Evolutionary conservation across 1,139 yeast species (phyloP).

Genomic region (Candida glucosophila): DNA sequence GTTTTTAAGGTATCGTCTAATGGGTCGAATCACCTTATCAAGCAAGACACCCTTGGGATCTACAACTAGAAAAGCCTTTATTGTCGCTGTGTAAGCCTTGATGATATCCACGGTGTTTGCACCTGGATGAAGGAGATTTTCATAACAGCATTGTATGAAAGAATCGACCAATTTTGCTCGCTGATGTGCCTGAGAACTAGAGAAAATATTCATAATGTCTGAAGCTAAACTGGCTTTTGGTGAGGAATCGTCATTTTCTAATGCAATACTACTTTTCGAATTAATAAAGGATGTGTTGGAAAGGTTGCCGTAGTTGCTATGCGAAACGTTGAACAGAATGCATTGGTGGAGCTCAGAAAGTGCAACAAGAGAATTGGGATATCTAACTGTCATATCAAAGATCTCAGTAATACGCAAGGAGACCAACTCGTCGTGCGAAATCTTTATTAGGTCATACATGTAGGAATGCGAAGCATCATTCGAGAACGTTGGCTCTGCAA

Average conservation of each 20-base stretch:
- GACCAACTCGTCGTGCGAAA: conserved; percentile 38
- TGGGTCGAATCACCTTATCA: conserved; percentile 71
- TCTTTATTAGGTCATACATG: conserved; percentile 25
- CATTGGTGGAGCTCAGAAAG: conserved; percentile 56
- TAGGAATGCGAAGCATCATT: conserved; percentile 8
- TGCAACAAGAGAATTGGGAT: conserved; percentile 52
- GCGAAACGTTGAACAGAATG: conserved; percentile 17
- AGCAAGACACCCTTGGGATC: conserved; percentile 84
- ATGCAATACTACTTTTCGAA: conserved; percentile 2
- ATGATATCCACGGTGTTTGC: conserved; percentile 72
- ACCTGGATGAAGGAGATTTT: conserved; percentile 67
- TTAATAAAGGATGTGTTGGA: conserved; percentile 2
- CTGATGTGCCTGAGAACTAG: conserved; percentile 31
- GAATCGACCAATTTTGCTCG: conserved; percentile 45
- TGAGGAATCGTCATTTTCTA: conserved; percentile 2
- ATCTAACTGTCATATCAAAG: conserved; percentile 51
- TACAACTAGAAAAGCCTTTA: conserved; percentile 62
- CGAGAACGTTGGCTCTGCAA: conserved; percentile 13
- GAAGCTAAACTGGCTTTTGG: conserved; percentile 11
- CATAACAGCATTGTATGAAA: conserved; percentile 45
- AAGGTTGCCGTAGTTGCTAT: conserved; percentile 1
- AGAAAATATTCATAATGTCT: too few relatives aligned
- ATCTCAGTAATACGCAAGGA: conserved; percentile 54
- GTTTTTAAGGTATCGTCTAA: conserved; percentile 55
- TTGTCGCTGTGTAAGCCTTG: conserved; percentile 60